Evolutionary conservation across 1,139 yeast species (phyloP).

Genomic region (Geotrichum siamense): DNA sequence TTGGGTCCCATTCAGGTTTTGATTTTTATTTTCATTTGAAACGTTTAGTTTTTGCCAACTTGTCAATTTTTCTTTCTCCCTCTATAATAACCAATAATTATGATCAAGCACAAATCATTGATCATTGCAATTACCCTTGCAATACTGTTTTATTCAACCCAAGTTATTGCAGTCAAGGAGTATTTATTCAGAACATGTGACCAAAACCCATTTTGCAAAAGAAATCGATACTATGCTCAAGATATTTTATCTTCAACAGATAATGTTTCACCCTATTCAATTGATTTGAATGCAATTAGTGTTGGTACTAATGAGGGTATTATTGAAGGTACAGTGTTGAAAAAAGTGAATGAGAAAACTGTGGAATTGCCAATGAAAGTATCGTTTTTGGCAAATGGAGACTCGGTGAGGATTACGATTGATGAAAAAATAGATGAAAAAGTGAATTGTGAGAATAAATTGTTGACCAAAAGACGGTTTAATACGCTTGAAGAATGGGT

Average conservation of each 20-base stretch:
- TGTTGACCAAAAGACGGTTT: conserved; percentile 42
- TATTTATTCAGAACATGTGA: conserved; percentile 73
- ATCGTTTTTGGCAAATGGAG: conserved; percentile 45
- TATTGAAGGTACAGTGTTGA: conserved; percentile 42
- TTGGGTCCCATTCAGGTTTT: too few relatives aligned
- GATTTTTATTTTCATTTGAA: too few relatives aligned
- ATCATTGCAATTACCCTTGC: conserved; percentile 18
- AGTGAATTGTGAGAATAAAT: conserved; percentile 24
- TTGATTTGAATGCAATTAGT: conserved; percentile 42
- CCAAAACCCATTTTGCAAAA: conserved; percentile 75
- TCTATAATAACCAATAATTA: too few relatives aligned
- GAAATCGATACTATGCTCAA: conserved; percentile 68
- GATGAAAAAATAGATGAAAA: conserved; percentile 48
- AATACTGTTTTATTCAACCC: conserved; percentile 6
- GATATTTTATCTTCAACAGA: conserved; percentile 32
- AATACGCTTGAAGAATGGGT: conserved; percentile 59
- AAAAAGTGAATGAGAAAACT: conserved; percentile 9
- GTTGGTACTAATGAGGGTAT: conserved; percentile 24
- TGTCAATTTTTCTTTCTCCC: not conserved
- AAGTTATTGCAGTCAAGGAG: conserved; percentile 48
- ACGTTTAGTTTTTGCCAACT: not conserved
- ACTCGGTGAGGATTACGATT: conserved; percentile 49
- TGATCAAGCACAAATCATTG: conserved; percentile 6
- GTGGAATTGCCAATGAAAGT: conserved; percentile 50
- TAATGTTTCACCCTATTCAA: conserved; percentile 46